Percentiles rank a stretch among this genome's conserved stretches.
phyloP scores from a whole-genome alignment of 129 eudicot genomes.

The Mikania micrantha region DNA sequence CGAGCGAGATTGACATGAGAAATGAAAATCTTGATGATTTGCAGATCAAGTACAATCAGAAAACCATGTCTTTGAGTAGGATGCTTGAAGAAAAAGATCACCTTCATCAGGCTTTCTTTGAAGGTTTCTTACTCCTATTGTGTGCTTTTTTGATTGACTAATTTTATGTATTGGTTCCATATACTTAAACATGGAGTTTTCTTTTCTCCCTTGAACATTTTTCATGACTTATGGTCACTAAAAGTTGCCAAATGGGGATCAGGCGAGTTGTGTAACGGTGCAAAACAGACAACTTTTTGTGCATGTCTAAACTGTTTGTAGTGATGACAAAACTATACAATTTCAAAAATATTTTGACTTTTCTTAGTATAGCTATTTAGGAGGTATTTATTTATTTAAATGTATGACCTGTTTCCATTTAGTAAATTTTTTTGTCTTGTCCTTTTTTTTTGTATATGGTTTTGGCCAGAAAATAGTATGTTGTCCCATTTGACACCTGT shows the following conservation, averaged over 20 bases:
- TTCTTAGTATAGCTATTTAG: background rate
- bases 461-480: too few relatives aligned
- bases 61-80: slow-evolving; percentile 50
- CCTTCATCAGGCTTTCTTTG: slow-evolving; percentile 62
- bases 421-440: background rate
- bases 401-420: background rate
- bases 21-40: slow-evolving; percentile 62
- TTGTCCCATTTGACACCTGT: background rate
- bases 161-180: background rate
- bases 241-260: background rate
- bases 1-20: slow-evolving; percentile 67
- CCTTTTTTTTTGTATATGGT: too few relatives aligned
- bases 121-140: slow-evolving; percentile 37
- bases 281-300: background rate
- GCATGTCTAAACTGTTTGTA: background rate
- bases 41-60: slow-evolving; percentile 54
- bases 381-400: background rate
- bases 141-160: background rate
- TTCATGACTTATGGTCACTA: background rate
- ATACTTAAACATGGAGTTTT: background rate
- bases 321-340: background rate
- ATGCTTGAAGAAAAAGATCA: slow-evolving; percentile 72
- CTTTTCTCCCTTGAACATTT: background rate
- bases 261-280: background rate
- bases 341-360: background rate